Evolutionary conservation across 441 rosid species (phyloP), one percentile per base, ranked within the genome.

Genomic region (Gossypium aridum): DNA sequence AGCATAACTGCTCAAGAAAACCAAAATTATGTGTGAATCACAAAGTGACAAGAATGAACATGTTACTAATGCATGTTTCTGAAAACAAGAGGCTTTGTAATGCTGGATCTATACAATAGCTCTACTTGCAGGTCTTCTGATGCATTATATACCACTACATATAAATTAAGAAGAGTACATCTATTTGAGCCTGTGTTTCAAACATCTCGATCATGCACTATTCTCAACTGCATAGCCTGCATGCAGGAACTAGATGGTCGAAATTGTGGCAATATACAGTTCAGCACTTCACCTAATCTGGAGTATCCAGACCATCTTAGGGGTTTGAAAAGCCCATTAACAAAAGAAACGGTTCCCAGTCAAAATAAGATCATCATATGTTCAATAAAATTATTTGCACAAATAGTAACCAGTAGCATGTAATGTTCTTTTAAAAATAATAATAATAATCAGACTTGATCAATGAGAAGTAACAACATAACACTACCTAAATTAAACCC

Each of bases 71-170:
- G 43, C 39, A n/a, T 8, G 20, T 51, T 68, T 68, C 23, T 51
- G 31, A 22, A n/a, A 68, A n/a, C 60, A 51, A n/a, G 60, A 25
- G 43, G 23, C 43, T 49, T 12, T 14, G 17, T 13, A 43, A 20
- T 39, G 17, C 16, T 12, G 55, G 55, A 43, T 66, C 70, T 16
- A 34, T 8, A 16, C 68, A 8, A 10, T 34, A 64, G 37, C 7
- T 64, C 49, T 64, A 64, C 49, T 64, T 64, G 70, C 70, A 64
- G 53, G n/a, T 64, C 53, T 64, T 64, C 47, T 39, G 28, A 39
- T 64, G 53, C 70, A 64, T 2, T 7, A 64, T 64, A 37, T 34
- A 22, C 45, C 69, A 8, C 49, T 10, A 19, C 20, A 37, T 39
- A 39, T 39, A 64, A 39, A 37, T 37, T 16, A 64, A 4, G 20